Conservation (phyloP, 1,284 basidiomycete species). For the Psilocybe mexicana region DNA sequence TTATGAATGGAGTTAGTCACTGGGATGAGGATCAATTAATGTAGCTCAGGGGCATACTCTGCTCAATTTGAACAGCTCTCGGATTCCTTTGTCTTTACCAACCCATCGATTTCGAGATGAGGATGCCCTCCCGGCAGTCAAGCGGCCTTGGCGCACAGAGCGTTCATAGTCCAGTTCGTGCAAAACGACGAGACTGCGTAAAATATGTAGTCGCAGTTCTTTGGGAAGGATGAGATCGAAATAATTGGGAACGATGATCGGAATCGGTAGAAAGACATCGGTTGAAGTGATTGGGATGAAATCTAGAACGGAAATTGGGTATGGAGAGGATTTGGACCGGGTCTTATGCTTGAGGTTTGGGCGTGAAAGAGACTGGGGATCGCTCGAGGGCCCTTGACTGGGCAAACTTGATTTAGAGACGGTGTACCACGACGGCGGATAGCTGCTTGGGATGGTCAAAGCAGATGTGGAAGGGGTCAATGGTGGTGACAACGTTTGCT, state of each 20-base stretch:
- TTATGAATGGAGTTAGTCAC: background rate
- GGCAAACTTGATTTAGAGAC: conserved; percentile 19
- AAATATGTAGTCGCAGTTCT: conserved; percentile 72
- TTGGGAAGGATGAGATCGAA: conserved; percentile 72
- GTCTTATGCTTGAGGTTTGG: conserved; percentile 45
- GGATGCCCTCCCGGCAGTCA: conserved; percentile 59
- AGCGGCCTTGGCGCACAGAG: conserved; percentile 42
- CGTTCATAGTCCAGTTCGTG: conserved; percentile 56
- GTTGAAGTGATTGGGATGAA: conserved; percentile 47
- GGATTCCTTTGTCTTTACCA: conserved; percentile 68
- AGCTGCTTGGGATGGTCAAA: conserved; percentile 18
- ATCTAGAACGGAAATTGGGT: conserved; percentile 59
- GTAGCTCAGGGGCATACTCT: conserved; percentile 49
- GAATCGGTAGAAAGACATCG: conserved; percentile 52
- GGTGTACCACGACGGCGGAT: conserved; percentile 27
- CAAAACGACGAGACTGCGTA: conserved; percentile 52
- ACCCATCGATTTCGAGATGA: conserved; percentile 66
- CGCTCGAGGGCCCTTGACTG: conserved; percentile 14
- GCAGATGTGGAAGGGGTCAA: conserved; percentile 15
- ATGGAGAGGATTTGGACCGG: conserved; percentile 65
- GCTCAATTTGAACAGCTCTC: conserved; percentile 79
- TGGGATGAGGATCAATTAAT: conserved; percentile 12
- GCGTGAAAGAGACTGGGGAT: conserved; percentile 16
- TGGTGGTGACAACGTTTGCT: conserved; percentile 13
- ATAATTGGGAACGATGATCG: conserved; percentile 47